phyloP scores from a whole-genome alignment of 805 yeast species.

The Yamadazyma nakazawae region DNA sequence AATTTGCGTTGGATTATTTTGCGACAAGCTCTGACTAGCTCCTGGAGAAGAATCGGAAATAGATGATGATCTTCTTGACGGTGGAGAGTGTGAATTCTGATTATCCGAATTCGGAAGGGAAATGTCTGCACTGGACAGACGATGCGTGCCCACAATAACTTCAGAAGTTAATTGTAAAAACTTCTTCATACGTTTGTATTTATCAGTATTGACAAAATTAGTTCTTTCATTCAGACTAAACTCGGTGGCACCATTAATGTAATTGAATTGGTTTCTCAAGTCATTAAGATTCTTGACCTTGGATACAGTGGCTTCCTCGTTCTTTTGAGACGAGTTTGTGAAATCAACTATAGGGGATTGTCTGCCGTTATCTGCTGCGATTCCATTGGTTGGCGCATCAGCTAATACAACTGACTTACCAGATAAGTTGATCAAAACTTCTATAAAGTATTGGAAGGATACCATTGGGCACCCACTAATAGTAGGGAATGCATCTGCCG shows the following conservation, averaged over 20 bases:
- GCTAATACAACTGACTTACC: constrained; percentile 47
- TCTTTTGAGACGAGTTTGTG: not conserved
- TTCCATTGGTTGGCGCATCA: constrained; percentile 14
- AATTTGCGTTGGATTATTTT: not conserved
- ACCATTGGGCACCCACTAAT: constrained; percentile 68
- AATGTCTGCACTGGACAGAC: constrained; percentile 29
- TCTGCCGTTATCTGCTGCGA: constrained; percentile 10
- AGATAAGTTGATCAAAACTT: constrained; percentile 76
- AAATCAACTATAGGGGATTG: constrained; percentile 15
- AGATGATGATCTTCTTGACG: constrained; percentile 7
- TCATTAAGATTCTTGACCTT: constrained; percentile 10
- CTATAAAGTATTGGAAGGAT: constrained; percentile 80
- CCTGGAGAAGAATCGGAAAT: constrained; percentile 8
- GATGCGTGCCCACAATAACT: constrained; percentile 74
- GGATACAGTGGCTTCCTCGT: not conserved
- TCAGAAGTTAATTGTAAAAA: constrained; percentile 81
- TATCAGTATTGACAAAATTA: constrained; percentile 72
- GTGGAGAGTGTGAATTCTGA: not conserved
- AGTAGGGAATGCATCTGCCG: constrained; percentile 84
- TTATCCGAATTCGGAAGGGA: constrained; percentile 3
- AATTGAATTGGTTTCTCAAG: constrained; percentile 26
- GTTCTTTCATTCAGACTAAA: constrained; percentile 31
- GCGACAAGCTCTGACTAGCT: not conserved
- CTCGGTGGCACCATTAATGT: constrained; percentile 16
- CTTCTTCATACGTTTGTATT: constrained; percentile 68